A percentile compares a stretch with the other conserved stretches of the same genome.
Conservation (phyloP, 371 early-diverging fungal species). For the Mortierella sp. region DNA sequence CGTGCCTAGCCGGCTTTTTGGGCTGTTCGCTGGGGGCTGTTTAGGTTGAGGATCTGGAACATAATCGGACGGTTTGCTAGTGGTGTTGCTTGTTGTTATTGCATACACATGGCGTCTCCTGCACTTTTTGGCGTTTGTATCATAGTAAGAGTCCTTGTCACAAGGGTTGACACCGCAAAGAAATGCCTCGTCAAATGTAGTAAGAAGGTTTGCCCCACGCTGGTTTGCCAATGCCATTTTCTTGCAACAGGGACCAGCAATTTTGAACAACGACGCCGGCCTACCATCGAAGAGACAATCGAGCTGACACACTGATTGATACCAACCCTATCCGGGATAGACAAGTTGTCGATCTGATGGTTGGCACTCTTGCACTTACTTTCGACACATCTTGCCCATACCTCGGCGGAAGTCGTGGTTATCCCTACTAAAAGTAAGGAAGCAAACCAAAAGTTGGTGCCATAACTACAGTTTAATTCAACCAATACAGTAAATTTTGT, state of each 20-base stretch:
- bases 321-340: neutral
- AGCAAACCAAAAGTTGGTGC: neutral
- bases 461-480: too few relatives aligned
- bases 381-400: slow-evolving; percentile 14
- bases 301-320: neutral
- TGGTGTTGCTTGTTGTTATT: neutral
- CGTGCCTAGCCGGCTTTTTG: too few relatives aligned
- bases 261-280: neutral
- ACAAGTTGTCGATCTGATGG: neutral
- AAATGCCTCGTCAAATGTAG: neutral
- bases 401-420: neutral
- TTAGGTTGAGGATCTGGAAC: neutral
- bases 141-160: neutral
- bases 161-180: neutral
- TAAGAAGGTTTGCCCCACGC: neutral
- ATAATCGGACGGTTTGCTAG: neutral
- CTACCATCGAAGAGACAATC: neutral
- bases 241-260: slow-evolving; percentile 3
- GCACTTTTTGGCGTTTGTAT: neutral
- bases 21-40: too few relatives aligned
- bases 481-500: too few relatives aligned
- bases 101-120: neutral
- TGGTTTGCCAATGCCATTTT: neutral
- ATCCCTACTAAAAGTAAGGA: neutral
- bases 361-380: neutral